Percentiles rank a stretch among this genome's conserved stretches.
Conservation (phyloP, 2,329 filamentous ascomycete species). For the Clarireedia monteithiana region DNA sequence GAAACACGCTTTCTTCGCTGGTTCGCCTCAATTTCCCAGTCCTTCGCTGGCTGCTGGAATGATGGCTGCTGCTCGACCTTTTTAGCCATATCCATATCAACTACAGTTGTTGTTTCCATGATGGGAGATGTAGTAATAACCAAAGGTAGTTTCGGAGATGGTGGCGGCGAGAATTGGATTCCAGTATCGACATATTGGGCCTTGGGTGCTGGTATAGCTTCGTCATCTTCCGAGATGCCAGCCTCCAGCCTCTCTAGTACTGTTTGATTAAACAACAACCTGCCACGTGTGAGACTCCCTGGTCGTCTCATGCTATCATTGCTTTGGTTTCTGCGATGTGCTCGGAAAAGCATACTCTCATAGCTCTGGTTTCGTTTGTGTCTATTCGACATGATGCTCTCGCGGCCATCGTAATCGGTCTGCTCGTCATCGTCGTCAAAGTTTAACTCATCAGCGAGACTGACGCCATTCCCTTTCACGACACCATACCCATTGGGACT, state of each 20-base stretch:
- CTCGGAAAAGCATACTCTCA: conserved; percentile 43
- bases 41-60: conserved; percentile 31
- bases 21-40: conserved; percentile 62
- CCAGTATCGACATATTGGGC: conserved; percentile 65
- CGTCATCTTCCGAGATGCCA: conserved; percentile 42
- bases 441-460: conserved; percentile 83
- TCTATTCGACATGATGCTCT: conserved; percentile 48
- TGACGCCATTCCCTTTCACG: conserved; percentile 57
- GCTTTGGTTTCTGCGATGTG: conserved; percentile 50
- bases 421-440: conserved; percentile 70
- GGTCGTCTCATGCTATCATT: conserved; percentile 49
- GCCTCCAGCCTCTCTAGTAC: conserved; percentile 50
- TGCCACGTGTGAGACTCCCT: conserved; percentile 46
- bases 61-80: conserved; percentile 29
- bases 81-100: neutral
- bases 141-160: conserved; percentile 51
- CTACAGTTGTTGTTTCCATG: conserved; percentile 33
- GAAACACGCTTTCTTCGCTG: conserved; percentile 64
- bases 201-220: conserved; percentile 33
- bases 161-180: conserved; percentile 75
- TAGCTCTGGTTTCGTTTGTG: conserved; percentile 49
- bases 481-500: conserved; percentile 43
- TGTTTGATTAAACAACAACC: conserved; percentile 44
- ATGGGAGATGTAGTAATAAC: conserved; percentile 34
- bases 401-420: conserved; percentile 61